Percentiles rank a stretch among this genome's conserved stretches.
phyloP scores from a whole-genome alignment of 495 filamentous ascomycete genomes.

The Trichocladium uniseriatum region DNA sequence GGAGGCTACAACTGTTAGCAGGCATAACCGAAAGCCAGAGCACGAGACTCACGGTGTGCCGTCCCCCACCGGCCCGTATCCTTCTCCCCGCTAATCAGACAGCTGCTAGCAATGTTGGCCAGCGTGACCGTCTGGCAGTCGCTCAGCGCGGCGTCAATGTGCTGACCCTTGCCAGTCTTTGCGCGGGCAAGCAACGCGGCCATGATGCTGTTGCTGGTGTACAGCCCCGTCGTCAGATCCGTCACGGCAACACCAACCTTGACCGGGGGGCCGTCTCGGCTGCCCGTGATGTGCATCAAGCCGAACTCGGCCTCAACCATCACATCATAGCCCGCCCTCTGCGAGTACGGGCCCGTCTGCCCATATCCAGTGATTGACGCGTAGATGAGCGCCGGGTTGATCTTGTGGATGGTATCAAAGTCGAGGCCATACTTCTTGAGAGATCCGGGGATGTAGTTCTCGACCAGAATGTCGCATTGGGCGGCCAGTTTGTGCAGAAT shows the following conservation, averaged over 20 bases:
- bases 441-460: constrained; percentile 89
- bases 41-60: constrained; percentile 65
- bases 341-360: constrained; percentile 85
- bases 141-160: constrained; percentile 83
- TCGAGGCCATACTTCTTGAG: constrained; percentile 89
- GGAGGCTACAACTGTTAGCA: constrained; percentile 50
- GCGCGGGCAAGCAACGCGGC: constrained; percentile 70
- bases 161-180: constrained; percentile 57
- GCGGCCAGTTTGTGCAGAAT: constrained; percentile 78
- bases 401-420: constrained; percentile 62
- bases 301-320: constrained; percentile 99
- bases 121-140: constrained; percentile 93
- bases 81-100: constrained; percentile 76
- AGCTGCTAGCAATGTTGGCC: constrained; percentile 87
- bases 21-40: background rate
- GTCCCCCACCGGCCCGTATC: constrained; percentile 91
- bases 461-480: constrained; percentile 85
- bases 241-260: constrained; percentile 98
- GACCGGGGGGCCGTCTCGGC: constrained; percentile 78
- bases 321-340: constrained; percentile 91
- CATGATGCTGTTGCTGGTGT: constrained; percentile 95
- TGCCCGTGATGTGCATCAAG: constrained; percentile 94
- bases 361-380: constrained; percentile 62
- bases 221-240: constrained; percentile 90
- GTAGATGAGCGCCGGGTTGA: constrained; percentile 71